Conservation (phyloP, 805 yeast genomes). For the Metschnikowia baotianmanensis region DNA sequence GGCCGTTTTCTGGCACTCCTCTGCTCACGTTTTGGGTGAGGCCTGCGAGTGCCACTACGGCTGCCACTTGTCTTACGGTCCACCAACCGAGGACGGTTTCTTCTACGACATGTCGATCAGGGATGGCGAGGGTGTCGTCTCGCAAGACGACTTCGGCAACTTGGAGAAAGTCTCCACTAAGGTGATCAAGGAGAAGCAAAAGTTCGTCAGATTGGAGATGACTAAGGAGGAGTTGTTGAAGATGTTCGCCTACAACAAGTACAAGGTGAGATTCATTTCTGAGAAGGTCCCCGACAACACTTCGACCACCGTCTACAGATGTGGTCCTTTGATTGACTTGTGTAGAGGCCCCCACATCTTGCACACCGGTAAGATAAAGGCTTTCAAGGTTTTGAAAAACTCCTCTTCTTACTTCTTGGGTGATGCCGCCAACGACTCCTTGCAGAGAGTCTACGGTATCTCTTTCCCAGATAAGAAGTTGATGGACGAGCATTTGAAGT, state of each 20-base stretch:
- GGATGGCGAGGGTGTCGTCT: conserved; percentile 64
- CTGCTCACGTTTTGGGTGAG: conserved; percentile 97
- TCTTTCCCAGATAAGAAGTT: conserved; percentile 97
- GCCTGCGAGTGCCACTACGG: conserved; percentile 96
- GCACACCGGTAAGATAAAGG: conserved; percentile 94
- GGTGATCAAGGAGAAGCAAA: conserved; percentile 93
- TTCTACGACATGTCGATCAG: conserved; percentile 93
- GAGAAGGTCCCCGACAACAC: conserved; percentile 95
- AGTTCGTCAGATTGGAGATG: conserved; percentile 89
- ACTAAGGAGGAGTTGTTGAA: conserved; percentile 86
- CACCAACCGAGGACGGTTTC: conserved; percentile 97
- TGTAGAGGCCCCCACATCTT: conserved; percentile 98
- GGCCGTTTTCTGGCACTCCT: conserved; percentile 97
- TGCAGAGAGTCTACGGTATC: conserved; percentile 96
- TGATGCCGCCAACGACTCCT: conserved; percentile 86
- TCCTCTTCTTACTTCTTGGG: conserved; percentile 96
- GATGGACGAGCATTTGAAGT: conserved; percentile 92
- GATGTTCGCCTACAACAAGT: conserved; percentile 95
- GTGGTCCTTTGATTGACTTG: conserved; percentile 95
- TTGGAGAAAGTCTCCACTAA: conserved; percentile 84
- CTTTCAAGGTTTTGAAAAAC: conserved; percentile 90
- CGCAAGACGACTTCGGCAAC: conserved; percentile 78
- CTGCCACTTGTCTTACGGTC: conserved; percentile 84
- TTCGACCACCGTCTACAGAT: conserved; percentile 93
- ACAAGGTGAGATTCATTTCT: conserved; percentile 82